Percentiles rank a stretch among this genome's conserved stretches.
phyloP scores from a whole-genome alignment of 2,329 filamentous ascomycete genomes.

The Diaporthe sp. region DNA sequence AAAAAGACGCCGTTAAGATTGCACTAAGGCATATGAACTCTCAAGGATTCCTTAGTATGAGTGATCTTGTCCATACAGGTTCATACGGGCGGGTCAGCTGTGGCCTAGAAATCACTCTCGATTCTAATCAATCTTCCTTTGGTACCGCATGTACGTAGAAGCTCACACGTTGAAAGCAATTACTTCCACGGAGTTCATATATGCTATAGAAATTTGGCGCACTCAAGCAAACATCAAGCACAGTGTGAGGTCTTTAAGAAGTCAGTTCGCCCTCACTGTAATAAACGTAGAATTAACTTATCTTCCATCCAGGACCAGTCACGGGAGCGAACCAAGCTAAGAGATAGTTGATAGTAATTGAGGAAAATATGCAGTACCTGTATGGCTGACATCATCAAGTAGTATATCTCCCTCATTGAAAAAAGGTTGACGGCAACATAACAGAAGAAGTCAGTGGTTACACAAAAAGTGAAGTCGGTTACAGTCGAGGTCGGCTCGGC shows the following conservation, averaged over 20 bases:
- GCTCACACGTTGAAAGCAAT: background rate
- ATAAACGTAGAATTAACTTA: background rate
- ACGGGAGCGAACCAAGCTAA: background rate
- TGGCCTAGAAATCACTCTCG: background rate
- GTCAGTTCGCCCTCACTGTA: background rate
- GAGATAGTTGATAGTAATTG: background rate
- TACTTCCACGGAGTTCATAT: background rate
- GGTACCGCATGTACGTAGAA: background rate
- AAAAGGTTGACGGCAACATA: too few relatives aligned
- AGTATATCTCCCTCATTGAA: too few relatives aligned
- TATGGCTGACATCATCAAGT: background rate
- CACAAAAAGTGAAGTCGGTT: background rate
- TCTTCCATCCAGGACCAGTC: background rate
- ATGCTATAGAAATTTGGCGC: too few relatives aligned
- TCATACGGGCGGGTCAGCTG: background rate
- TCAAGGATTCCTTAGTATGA: background rate
- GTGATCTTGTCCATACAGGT: background rate
- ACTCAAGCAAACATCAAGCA: background rate
- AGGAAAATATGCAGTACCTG: background rate
- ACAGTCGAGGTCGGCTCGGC: background rate
- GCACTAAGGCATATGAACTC: background rate
- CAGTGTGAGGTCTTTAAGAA: too few relatives aligned
- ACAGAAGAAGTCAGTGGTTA: background rate
- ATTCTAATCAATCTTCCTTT: too few relatives aligned
- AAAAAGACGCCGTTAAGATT: background rate